Evolutionary conservation across 208 protist genomes (phyloP).

Genomic region (Leishmania mexicana): DNA sequence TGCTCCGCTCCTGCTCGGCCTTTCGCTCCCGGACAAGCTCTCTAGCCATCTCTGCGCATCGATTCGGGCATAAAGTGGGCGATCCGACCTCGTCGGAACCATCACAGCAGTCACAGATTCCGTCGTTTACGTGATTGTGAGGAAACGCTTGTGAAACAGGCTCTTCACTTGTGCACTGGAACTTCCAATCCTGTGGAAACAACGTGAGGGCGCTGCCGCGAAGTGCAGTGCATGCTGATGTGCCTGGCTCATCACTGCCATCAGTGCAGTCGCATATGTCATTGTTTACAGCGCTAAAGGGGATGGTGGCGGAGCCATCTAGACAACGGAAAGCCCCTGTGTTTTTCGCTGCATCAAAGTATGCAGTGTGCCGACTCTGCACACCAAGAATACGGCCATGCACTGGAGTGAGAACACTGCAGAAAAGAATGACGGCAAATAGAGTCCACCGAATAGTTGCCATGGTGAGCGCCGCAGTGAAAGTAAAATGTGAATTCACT

Average conservation of each 20-base stretch:
- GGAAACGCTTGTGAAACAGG: conserved; percentile 53
- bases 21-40: conserved; percentile 28
- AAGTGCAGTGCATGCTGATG: conserved; percentile 58
- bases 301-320: conserved; percentile 48
- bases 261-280: conserved; percentile 96
- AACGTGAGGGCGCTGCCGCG: conserved; percentile 4
- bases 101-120: conserved; percentile 95
- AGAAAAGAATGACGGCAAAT: background rate
- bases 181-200: conserved; percentile 38
- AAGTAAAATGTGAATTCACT: background rate
- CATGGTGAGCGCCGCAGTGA: background rate
- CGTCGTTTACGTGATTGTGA: conserved; percentile 89
- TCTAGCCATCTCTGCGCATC: conserved; percentile 49
- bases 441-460: background rate
- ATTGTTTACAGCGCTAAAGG: conserved; percentile 89
- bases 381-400: conserved; percentile 28
- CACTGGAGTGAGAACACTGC: background rate
- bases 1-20: conserved; percentile 33
- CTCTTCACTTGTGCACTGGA: conserved; percentile 85
- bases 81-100: conserved; percentile 86
- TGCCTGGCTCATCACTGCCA: conserved; percentile 95
- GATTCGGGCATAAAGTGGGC: conserved; percentile 54
- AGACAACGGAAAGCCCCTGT: conserved; percentile 47
- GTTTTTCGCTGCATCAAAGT: conserved; percentile 31
- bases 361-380: conserved; percentile 14